Percentiles rank a stretch among this genome's conserved stretches.
phyloP scores from a whole-genome alignment of 2,329 filamentous ascomycete genomes.

The Beauveria pseudobassiana region DNA sequence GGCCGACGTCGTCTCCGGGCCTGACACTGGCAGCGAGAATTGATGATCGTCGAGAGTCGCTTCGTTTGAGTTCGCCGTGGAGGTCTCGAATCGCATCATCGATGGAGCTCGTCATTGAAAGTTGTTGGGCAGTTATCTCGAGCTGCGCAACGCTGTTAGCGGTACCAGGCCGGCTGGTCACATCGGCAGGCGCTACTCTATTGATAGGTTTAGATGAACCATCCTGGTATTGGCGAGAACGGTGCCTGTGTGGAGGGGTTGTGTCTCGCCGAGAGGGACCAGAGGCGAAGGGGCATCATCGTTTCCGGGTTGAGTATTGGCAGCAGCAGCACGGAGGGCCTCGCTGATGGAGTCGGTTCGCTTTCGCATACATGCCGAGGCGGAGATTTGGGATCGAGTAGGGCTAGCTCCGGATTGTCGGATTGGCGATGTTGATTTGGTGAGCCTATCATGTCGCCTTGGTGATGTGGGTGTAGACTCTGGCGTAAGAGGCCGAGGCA shows the following conservation, averaged over 20 bases:
- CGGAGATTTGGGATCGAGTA: not conserved
- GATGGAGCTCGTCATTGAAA: conserved; percentile 68
- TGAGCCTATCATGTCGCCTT: not conserved
- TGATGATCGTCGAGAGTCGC: conserved; percentile 59
- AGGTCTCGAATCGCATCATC: conserved; percentile 70
- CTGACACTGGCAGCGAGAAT: conserved; percentile 44
- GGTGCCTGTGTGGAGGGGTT: conserved; percentile 27
- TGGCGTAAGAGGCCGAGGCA: conserved; percentile 9
- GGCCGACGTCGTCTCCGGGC: conserved; percentile 16
- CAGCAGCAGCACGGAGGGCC: not conserved
- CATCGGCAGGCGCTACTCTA: conserved; percentile 41
- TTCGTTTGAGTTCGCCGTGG: conserved; percentile 62
- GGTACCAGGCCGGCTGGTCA: conserved; percentile 52
- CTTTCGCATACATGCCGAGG: not conserved
- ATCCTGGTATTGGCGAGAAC: conserved; percentile 39
- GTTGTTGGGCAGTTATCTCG: conserved; percentile 66
- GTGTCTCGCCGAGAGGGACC: not conserved
- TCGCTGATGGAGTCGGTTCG: conserved; percentile 3
- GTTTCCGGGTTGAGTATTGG: not conserved
- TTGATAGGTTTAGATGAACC: conserved; percentile 37
- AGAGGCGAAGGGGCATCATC: not conserved
- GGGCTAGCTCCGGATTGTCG: not conserved
- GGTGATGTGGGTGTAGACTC: conserved; percentile 6
- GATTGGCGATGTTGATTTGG: not conserved
- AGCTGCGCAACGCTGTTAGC: conserved; percentile 65